phyloP scores from a whole-genome alignment of 345 rosid genomes.

The Eucalyptus pauciflora region DNA sequence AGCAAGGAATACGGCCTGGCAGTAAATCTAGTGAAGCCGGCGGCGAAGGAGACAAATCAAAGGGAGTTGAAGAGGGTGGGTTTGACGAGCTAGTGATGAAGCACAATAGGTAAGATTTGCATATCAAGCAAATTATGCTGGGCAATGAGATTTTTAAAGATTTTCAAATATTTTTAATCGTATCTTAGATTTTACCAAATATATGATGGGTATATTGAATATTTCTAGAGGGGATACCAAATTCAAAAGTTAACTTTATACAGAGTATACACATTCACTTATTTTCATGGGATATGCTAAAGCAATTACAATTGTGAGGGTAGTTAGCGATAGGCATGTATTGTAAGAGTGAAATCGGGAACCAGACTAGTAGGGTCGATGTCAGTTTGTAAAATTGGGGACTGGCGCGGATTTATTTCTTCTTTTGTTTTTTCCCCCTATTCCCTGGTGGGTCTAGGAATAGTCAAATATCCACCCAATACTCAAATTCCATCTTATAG shows the following conservation, averaged over 20 bases:
- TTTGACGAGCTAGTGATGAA: background rate
- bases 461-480: background rate
- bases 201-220: background rate
- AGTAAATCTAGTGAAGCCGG: background rate
- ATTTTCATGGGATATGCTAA: background rate
- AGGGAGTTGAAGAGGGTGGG: background rate
- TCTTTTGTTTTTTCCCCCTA: background rate
- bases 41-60: background rate
- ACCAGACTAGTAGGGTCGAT: background rate
- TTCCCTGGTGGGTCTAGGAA: background rate
- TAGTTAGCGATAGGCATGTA: background rate
- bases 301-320: background rate
- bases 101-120: background rate
- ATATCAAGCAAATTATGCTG: background rate
- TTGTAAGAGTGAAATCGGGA: fast-evolving
- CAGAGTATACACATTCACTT: background rate
- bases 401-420: background rate
- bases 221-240: background rate
- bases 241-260: background rate
- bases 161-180: background rate
- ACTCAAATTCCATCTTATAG: background rate
- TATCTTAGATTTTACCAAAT: background rate
- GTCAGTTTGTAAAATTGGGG: background rate
- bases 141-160: background rate
- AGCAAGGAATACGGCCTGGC: background rate